phyloP scores from a whole-genome alignment of 208 protist genomes.

The Angomonas deanei region DNA sequence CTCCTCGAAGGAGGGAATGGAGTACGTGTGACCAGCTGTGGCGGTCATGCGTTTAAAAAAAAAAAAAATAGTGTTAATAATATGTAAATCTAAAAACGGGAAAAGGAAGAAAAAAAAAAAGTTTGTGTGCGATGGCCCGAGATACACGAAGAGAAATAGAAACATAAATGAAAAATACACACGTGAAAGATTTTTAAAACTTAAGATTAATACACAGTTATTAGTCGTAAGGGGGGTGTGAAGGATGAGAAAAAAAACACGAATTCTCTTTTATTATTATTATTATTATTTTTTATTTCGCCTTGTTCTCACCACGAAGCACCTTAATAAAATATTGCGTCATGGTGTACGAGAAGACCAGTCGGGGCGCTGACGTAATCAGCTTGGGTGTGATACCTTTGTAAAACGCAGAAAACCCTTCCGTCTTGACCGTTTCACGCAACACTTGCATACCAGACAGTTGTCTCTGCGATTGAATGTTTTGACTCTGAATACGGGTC shows the following conservation, averaged over 20 bases:
- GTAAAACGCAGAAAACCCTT: conserved; percentile 75
- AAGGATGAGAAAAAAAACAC: too few species aligned
- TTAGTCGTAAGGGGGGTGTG: too few species aligned
- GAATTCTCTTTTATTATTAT: too few species aligned
- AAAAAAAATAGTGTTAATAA: conserved; percentile 4
- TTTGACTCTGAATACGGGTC: conserved; percentile 73
- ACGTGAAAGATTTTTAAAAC: too few species aligned
- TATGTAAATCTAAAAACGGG: conserved; percentile 3
- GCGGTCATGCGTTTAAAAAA: conserved; percentile 12
- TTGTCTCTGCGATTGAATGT: conserved; percentile 20
- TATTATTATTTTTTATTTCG: too few species aligned
- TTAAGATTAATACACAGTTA: too few species aligned
- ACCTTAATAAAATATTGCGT: conserved; percentile 72
- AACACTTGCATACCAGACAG: conserved; percentile 52
- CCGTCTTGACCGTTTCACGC: conserved; percentile 29
- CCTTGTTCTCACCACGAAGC: conserved; percentile 18
- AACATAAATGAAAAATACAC: too few species aligned
- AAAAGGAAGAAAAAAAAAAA: conserved; percentile 8
- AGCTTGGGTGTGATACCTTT: conserved; percentile 82
- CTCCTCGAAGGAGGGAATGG: conserved; percentile 11
- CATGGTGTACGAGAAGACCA: conserved; percentile 86
- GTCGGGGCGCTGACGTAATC: conserved; percentile 58
- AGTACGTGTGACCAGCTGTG: too few species aligned
- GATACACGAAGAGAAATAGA: too few species aligned
- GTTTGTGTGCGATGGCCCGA: too few species aligned